These are phyloP conservation scores for Penicillium samsonianum DNA, from an alignment of 495 filamentous ascomycete species.

Conservation along the genomic window DNA sequence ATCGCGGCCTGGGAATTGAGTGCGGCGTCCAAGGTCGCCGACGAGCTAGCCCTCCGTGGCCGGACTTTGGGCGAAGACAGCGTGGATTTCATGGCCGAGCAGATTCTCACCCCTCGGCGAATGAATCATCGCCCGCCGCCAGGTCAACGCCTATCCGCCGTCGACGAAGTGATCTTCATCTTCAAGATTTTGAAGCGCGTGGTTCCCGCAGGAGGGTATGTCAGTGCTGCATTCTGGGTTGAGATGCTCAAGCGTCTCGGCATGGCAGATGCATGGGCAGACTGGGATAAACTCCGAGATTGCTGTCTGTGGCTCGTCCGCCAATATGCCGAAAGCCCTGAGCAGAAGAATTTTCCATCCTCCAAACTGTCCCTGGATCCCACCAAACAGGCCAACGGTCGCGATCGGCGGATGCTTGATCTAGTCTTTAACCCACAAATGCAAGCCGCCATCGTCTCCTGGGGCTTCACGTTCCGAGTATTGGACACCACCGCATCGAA, in stretches of 20 bases:
- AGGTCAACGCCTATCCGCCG: constrained; percentile 16
- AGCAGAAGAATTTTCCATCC: constrained; percentile 5
- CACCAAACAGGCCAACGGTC: not conserved
- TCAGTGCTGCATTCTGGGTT: constrained; percentile 40
- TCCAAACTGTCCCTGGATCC: not conserved
- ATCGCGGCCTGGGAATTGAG: constrained; percentile 38
- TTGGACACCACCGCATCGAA: constrained; percentile 21
- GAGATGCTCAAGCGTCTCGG: constrained; percentile 47
- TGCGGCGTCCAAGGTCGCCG: constrained; percentile 38
- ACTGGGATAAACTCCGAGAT: constrained; percentile 41
- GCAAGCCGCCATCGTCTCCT: constrained; percentile 57
- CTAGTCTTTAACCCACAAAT: constrained; percentile 48
- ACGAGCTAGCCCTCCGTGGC: constrained; percentile 37
- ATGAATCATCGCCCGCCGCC: constrained; percentile 28
- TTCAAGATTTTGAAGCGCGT: constrained; percentile 39
- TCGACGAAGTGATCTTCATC: constrained; percentile 37
- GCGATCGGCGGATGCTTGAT: constrained; percentile 32
- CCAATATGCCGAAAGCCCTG: constrained; percentile 32
- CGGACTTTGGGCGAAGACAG: constrained; percentile 31
- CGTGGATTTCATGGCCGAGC: constrained; percentile 39
- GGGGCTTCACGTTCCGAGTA: constrained; percentile 55
- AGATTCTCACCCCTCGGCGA: constrained; percentile 36
- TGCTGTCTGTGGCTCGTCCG: constrained; percentile 46
- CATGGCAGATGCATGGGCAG: constrained; percentile 26
- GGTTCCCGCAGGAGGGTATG: constrained; percentile 31